Evolutionary conservation across 805 yeast genomes (phyloP), one percentile per base, ranked within the genome.

Genomic region (Myxozyma nipponensis): DNA sequence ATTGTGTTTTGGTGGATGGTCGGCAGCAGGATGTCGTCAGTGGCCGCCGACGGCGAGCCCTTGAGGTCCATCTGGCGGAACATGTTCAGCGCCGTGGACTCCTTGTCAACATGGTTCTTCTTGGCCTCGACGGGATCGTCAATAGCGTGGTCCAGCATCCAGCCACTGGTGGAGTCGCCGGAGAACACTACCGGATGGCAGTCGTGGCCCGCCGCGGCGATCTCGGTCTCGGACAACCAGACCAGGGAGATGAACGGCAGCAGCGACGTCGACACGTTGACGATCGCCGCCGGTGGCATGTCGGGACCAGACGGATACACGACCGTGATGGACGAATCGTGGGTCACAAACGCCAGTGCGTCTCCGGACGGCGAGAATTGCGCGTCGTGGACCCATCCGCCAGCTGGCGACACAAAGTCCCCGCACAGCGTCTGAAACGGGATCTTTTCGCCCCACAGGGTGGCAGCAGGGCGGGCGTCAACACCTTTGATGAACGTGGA

Each of bases 381-480:
- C 42, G 89, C 91, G 64, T 80, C 96, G 66, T 93, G 96, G 54
- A 91, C 81, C 95, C 97, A 93, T 26, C 95, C 85, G 38, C 89
- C 89, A 38, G 78, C 73, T 41, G 83, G 78, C 59, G 80, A 77
- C 59, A 79, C 74, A 66, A 74, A 81, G 66, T 89, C 95, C 23
- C 95, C 95, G 68, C 90, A 83, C 52, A 88, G 69, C 1, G 95
- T 88, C 69, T 85, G 90, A 76, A 93, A 93, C 25, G 99, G 98
- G 67, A 93, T 79, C 65, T 91, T 83, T 54, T 86, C 84, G 49
- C 98, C 99, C 98, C 98, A 93, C 22, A 80, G 81, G 0, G 91
- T 73, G 2, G 93, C 79, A 24, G 73, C 79, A 1, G 96, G 96
- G 63, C 86, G 86, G 37, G 77, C 71, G 64, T 93, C 99, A 57